Percentiles rank a stretch among this genome's conserved stretches.
Conservation (phyloP, 495 filamentous ascomycete genomes). For the Pyrenopolyporus hunteri region DNA sequence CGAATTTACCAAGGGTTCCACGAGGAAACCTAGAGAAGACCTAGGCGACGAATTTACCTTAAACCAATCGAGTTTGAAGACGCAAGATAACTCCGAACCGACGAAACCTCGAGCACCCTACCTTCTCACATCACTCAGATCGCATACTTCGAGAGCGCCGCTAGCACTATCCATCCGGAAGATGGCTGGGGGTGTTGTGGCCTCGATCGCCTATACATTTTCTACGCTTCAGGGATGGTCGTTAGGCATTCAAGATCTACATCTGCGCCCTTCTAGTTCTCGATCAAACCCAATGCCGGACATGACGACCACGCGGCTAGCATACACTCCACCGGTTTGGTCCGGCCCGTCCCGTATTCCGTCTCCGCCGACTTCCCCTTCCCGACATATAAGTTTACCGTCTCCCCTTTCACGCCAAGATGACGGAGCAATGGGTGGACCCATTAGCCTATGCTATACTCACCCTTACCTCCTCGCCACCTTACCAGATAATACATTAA, state of each 20-base stretch:
- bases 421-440: conserved; percentile 48
- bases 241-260: conserved; percentile 86
- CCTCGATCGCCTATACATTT: conserved; percentile 85
- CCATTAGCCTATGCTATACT: conserved; percentile 81
- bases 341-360: conserved; percentile 33
- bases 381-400: conserved; percentile 48
- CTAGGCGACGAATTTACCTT: neutral
- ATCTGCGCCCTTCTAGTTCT: conserved; percentile 52
- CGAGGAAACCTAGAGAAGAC: neutral
- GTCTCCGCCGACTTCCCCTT: conserved; percentile 62
- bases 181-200: conserved; percentile 64
- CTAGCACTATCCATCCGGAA: conserved; percentile 77
- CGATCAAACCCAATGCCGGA: conserved; percentile 45
- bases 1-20: conserved; percentile 14
- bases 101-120: conserved; percentile 46
- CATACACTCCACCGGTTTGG: conserved; percentile 48
- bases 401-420: conserved; percentile 19
- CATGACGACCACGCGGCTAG: conserved; percentile 53
- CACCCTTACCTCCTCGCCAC: conserved; percentile 92
- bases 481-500: conserved; percentile 90
- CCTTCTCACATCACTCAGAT: conserved; percentile 80
- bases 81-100: neutral
- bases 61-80: neutral
- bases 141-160: conserved; percentile 79
- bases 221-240: conserved; percentile 79